Evolutionary conservation across 129 eudicot species (phyloP).

Genomic region (Helianthus tuberosus): DNA sequence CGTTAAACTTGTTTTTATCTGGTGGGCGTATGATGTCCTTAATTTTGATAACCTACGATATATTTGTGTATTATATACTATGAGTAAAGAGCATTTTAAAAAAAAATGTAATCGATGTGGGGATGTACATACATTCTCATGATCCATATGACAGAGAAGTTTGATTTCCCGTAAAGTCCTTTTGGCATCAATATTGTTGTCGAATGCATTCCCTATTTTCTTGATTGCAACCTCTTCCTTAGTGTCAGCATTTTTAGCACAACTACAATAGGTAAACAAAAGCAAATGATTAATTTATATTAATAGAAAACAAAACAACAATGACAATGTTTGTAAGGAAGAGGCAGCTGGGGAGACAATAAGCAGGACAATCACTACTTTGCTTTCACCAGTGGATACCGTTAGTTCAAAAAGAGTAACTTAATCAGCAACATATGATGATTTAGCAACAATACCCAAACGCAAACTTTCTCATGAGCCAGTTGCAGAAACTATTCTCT

Average conservation of each 20-base stretch:
- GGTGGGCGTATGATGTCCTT: constrained; percentile 15
- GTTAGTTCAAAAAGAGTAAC: no score
- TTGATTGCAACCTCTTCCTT: constrained; percentile 85
- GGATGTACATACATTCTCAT: constrained; percentile 64
- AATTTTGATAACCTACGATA: constrained; percentile 4
- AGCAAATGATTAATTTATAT: background rate
- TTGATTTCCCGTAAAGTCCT: constrained; percentile 87
- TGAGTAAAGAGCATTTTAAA: background rate
- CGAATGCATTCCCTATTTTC: constrained; percentile 80
- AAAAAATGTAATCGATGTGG: constrained; percentile 8
- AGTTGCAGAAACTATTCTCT: no score
- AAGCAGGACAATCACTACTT: no score
- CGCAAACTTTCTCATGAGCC: no score
- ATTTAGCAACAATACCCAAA: no score
- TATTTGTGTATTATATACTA: background rate
- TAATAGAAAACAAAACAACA: background rate
- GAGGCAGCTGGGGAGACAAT: no score
- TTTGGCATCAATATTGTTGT: constrained; percentile 82
- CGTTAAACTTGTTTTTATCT: constrained; percentile 12
- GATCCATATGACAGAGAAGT: constrained; percentile 84
- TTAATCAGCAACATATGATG: no score
- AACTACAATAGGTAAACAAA: constrained; percentile 41
- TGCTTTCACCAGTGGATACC: no score
- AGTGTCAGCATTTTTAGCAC: constrained; percentile 72
- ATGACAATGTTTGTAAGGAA: background rate